These are phyloP conservation scores for Gremmenia infestans DNA, from an alignment of 2,329 filamentous ascomycete genomes.

Conservation along the genomic window DNA sequence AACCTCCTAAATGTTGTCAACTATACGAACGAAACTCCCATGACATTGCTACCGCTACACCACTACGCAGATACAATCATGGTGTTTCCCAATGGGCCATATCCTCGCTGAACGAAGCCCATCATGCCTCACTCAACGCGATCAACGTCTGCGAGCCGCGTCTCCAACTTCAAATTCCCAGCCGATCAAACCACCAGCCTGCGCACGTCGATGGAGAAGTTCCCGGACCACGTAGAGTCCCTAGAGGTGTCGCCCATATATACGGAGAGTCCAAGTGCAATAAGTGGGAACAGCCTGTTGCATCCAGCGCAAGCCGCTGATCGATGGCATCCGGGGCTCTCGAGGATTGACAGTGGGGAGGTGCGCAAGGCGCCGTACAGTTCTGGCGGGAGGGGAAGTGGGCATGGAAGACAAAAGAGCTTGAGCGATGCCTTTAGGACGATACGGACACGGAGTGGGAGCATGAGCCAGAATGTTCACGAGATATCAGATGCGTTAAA, in stretches of 20 bases:
- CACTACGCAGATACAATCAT: slow-evolving; percentile 8
- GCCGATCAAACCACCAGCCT: slow-evolving; percentile 21
- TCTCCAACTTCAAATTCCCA: slow-evolving; percentile 29
- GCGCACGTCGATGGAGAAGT: slow-evolving; percentile 47
- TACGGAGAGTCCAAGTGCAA: slow-evolving; percentile 16
- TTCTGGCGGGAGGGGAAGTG: slow-evolving; percentile 33
- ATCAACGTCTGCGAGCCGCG: slow-evolving; percentile 32
- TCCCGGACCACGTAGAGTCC: slow-evolving; percentile 49
- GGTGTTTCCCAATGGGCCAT: slow-evolving; percentile 7
- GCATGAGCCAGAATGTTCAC: slow-evolving; percentile 87
- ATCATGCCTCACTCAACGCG: slow-evolving; percentile 41
- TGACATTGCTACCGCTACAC: background rate
- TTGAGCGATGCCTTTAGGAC: slow-evolving; percentile 81
- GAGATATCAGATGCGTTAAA: slow-evolving; percentile 88
- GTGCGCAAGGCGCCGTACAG: slow-evolving; percentile 22
- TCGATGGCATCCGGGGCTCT: slow-evolving; percentile 48
- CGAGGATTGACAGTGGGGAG: slow-evolving; percentile 45
- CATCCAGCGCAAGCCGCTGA: slow-evolving; percentile 37
- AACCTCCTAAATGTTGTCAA: background rate
- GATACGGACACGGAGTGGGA: slow-evolving; percentile 74
- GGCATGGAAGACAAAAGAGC: slow-evolving; percentile 74
- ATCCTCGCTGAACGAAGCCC: slow-evolving; percentile 10
- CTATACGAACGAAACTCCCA: background rate
- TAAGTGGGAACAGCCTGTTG: slow-evolving; percentile 22
- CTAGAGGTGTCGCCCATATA: slow-evolving; percentile 18